Conservation (phyloP, 2,329 filamentous ascomycete species). For the Penicillium hordei region DNA sequence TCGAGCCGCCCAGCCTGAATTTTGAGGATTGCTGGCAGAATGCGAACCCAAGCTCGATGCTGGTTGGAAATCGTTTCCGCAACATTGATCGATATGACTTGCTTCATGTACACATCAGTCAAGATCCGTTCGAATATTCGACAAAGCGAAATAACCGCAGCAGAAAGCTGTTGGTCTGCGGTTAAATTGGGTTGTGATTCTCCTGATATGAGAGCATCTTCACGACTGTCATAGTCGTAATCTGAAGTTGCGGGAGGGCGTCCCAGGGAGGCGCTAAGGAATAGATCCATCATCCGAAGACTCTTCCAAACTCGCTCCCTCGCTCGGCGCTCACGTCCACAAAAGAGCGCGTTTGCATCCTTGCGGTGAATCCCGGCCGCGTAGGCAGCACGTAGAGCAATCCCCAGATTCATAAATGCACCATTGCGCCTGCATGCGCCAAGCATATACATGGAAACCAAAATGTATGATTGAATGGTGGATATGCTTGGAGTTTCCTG, state of each 20-base stretch:
- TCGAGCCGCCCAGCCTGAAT: slow-evolving; percentile 49
- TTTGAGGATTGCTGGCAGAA: slow-evolving; percentile 47
- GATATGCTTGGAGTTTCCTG: slow-evolving; percentile 51
- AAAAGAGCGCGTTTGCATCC: slow-evolving; percentile 54
- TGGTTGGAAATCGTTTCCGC: slow-evolving; percentile 46
- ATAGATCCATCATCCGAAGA: slow-evolving; percentile 52
- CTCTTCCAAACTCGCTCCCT: slow-evolving; percentile 56
- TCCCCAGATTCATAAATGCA: slow-evolving; percentile 53
- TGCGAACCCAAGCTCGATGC: slow-evolving; percentile 44
- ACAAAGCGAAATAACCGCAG: slow-evolving; percentile 48
- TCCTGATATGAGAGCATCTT: slow-evolving; percentile 35
- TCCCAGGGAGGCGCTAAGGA: slow-evolving; percentile 53
- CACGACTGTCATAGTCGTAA: slow-evolving; percentile 45
- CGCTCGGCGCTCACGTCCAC: slow-evolving; percentile 40
- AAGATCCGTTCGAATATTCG: slow-evolving; percentile 46
- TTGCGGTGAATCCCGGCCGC: slow-evolving; percentile 54
- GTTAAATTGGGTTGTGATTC: slow-evolving; percentile 20
- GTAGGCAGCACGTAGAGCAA: slow-evolving; percentile 54
- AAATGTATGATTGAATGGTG: slow-evolving; percentile 53
- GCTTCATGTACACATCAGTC: slow-evolving; percentile 46
- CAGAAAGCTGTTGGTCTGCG: slow-evolving; percentile 46
- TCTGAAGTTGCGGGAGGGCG: slow-evolving; percentile 56
- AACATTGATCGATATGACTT: slow-evolving; percentile 44
- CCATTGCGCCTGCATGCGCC: slow-evolving; percentile 54
- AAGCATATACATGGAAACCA: slow-evolving; percentile 55